phyloP scores from a whole-genome alignment of 768 basidiomycete species.

The Mycena indigotica region DNA sequence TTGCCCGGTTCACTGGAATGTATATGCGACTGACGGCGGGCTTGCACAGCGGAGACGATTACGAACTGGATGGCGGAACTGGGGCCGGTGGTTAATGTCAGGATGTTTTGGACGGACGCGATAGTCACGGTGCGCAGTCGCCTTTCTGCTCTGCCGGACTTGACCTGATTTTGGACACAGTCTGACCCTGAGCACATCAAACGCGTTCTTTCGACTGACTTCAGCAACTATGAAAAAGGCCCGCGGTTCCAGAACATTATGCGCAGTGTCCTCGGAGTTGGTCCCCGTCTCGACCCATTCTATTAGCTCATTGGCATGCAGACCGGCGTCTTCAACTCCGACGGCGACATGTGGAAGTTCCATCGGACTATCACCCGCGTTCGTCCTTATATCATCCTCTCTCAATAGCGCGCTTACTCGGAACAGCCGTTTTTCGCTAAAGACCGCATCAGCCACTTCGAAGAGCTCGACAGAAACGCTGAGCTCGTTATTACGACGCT shows the following conservation, averaged over 20 bases:
- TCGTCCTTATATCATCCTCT: neutral
- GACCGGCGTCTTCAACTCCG: constrained; percentile 62
- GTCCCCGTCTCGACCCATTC: neutral
- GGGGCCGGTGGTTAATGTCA: constrained; percentile 20
- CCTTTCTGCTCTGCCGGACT: neutral
- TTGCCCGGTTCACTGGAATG: neutral
- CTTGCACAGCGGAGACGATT: constrained; percentile 10
- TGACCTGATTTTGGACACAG: neutral
- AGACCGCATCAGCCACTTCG: constrained; percentile 56
- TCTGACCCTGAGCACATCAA: constrained; percentile 30
- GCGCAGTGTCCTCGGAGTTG: constrained; percentile 18
- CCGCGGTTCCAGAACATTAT: constrained; percentile 14
- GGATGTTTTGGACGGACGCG: constrained; percentile 22
- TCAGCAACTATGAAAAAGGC: constrained; percentile 32
- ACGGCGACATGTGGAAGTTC: constrained; percentile 65
- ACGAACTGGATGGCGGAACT: constrained; percentile 2
- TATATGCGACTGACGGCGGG: neutral
- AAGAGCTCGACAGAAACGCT: constrained; percentile 54
- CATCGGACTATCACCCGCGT: constrained; percentile 19
- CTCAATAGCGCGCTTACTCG: constrained; percentile 16
- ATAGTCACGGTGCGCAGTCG: constrained; percentile 20
- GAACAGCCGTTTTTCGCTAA: constrained; percentile 61
- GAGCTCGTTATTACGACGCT: constrained; percentile 46
- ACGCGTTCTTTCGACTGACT: constrained; percentile 29
- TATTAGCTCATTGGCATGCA: neutral